Evolutionary conservation across 768 basidiomycete species (phyloP).

Genomic region (Tylopilus plumbeoviolaceoides): DNA sequence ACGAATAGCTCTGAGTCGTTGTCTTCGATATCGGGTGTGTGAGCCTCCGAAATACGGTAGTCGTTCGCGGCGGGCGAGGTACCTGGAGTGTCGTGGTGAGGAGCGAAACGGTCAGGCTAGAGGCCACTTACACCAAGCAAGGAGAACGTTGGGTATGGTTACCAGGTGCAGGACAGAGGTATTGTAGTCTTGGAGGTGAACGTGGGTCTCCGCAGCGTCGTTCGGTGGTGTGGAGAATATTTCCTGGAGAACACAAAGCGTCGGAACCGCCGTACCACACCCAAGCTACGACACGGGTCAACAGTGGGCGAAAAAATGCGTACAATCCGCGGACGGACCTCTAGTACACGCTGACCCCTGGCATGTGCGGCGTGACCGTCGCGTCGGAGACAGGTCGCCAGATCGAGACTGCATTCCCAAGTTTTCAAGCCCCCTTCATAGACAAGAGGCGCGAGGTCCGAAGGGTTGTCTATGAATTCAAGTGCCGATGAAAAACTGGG

Average conservation of each 20-base stretch:
- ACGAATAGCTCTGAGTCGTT: constrained; percentile 57
- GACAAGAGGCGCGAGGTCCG: constrained; percentile 85
- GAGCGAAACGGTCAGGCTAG: background rate
- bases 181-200: constrained; percentile 95
- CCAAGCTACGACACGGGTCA: constrained; percentile 57
- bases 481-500: constrained; percentile 34
- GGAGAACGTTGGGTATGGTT: constrained; percentile 72
- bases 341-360: constrained; percentile 58
- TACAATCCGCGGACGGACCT: constrained; percentile 43
- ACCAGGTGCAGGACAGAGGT: constrained; percentile 72
- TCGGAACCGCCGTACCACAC: constrained; percentile 89
- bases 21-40: constrained; percentile 13
- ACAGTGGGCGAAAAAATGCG: background rate
- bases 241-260: constrained; percentile 63
- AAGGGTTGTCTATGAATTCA: constrained; percentile 72
- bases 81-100: constrained; percentile 38
- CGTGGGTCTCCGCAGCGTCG: constrained; percentile 35
- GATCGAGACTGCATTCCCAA: constrained; percentile 93
- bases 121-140: constrained; percentile 71
- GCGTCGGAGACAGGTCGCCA: constrained; percentile 61
- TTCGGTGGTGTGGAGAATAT: constrained; percentile 42
- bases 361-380: constrained; percentile 24
- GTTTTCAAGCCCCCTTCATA: constrained; percentile 98
- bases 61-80: constrained; percentile 52
- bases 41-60: constrained; percentile 38